Evolutionary conservation across 1,139 yeast species (phyloP).

Genomic region (Hyphopichia khmerensis): DNA sequence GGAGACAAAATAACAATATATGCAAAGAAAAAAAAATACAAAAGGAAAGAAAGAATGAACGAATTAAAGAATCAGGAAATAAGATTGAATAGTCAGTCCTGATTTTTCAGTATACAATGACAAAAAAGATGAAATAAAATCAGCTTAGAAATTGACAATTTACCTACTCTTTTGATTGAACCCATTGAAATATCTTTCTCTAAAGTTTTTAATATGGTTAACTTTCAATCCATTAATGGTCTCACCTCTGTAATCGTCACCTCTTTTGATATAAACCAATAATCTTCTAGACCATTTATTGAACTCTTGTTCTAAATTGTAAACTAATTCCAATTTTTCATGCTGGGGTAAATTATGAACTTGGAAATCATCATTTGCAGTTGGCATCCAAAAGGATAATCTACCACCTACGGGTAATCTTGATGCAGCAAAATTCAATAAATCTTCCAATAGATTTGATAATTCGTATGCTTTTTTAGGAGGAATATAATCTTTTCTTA

Average conservation of each 20-base stretch:
- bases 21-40: too few species aligned
- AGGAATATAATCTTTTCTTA: slow-evolving; percentile 81
- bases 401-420: slow-evolving; percentile 76
- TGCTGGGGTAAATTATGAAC: slow-evolving; percentile 79
- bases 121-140: too few species aligned
- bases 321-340: slow-evolving; percentile 63
- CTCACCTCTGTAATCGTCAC: slow-evolving; percentile 54
- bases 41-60: too few species aligned
- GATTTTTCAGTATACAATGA: too few species aligned
- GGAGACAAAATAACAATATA: too few species aligned
- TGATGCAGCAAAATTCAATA: slow-evolving; percentile 68
- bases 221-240: slow-evolving; percentile 47
- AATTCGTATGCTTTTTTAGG: slow-evolving; percentile 91
- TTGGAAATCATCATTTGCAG: slow-evolving; percentile 85
- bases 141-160: not conserved
- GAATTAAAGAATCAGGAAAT: too few species aligned
- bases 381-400: slow-evolving; percentile 97
- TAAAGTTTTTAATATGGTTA: slow-evolving; percentile 54
- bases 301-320: slow-evolving; percentile 82
- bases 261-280: slow-evolving; percentile 75
- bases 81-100: too few species aligned
- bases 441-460: slow-evolving; percentile 71
- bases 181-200: slow-evolving; percentile 78
- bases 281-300: slow-evolving; percentile 90
- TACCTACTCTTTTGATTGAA: slow-evolving; percentile 45